phyloP scores from a whole-genome alignment of 345 rosid genomes.

The Kandelia obovata region DNA sequence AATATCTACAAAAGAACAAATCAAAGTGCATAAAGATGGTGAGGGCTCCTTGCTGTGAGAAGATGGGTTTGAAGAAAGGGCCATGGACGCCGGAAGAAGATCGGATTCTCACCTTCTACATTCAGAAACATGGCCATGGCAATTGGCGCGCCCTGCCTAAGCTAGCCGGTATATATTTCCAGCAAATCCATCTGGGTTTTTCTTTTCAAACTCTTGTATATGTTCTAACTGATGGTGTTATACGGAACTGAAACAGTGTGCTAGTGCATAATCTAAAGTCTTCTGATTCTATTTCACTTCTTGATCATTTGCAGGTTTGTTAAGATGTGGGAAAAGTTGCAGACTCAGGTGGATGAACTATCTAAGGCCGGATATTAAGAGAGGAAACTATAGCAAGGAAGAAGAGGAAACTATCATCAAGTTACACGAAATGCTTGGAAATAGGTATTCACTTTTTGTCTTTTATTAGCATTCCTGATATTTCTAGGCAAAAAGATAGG shows the following conservation, averaged over 20 bases:
- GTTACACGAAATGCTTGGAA: constrained; percentile 67
- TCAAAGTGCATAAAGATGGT: constrained; percentile 40
- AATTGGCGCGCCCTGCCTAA: constrained; percentile 81
- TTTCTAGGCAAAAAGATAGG: not conserved
- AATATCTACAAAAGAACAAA: not conserved
- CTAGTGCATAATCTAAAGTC: no score
- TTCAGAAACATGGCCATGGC: constrained; percentile 54
- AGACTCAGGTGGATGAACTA: constrained; percentile 78
- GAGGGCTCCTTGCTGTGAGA: constrained; percentile 90
- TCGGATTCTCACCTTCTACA: constrained; percentile 45
- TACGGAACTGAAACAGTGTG: no score
- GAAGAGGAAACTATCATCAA: constrained; percentile 74
- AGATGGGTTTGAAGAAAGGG: constrained; percentile 75
- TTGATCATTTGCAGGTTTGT: constrained; percentile 14
- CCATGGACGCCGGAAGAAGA: constrained; percentile 83
- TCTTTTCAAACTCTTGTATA: no score
- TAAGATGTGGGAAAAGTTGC: constrained; percentile 82
- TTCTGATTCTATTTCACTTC: no score
- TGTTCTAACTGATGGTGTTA: no score
- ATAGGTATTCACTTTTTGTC: constrained; percentile 40
- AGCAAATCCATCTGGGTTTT: no score
- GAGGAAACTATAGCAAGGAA: constrained; percentile 75
- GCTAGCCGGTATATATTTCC: constrained; percentile 48
- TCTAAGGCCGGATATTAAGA: constrained; percentile 68
- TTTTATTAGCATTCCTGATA: not conserved